Base-by-base conservation (phyloP, 306 rosid species). In the Dalbergia cultrata region DNA sequence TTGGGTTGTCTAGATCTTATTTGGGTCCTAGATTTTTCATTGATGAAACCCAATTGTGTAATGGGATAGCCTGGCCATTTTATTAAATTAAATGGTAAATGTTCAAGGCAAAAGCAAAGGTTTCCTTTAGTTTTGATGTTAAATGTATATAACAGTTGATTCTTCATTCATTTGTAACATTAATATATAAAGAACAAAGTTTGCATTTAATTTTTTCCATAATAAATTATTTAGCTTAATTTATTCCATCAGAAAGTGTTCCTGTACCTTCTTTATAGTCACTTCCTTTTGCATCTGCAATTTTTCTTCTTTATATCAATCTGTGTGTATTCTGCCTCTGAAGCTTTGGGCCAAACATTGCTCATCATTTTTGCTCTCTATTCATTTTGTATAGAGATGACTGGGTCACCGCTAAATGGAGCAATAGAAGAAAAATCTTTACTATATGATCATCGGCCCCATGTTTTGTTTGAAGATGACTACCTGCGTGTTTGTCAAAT, bases 401-500 rank as follows among this genome's bases (percentile, higher is more conserved):
- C 85, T 35, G 97, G 97, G 66, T 87, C 78, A 39, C 54, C 82
- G 34, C 26, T 70, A 77, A 45, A 88, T 52, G 79, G 54, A 34
- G 70, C 75, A 54, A 53, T 16, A 75, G 65, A 79, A 82, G 45
- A 69, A 80, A 64, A 6, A 12, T 58, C 49, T 81, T 34, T 72
- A 57, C 87, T 95, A 10, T 87, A 87, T 65, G 99, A 95, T 80
- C 99, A 95, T 85, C 92, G 88, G 60, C 83, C 97, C 62, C 7
- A 3, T 54, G 5, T 44, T 53, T 35, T 92, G 78, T 19, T 0
- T 33, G 97, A 91, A 85, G 99, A 91, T 83, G 95, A 89, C 84
- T 89, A 84, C 76, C 67, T 75, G 54, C 93, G 98, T 33, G 89
- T 92, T 89, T 91, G 97, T 86, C 92, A 90, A 85, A 91, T 95